Evolutionary conservation across 164 flowering plant species (phyloP), one percentile per base, ranked within the genome.

Genomic region (Magnolia officinalis): DNA sequence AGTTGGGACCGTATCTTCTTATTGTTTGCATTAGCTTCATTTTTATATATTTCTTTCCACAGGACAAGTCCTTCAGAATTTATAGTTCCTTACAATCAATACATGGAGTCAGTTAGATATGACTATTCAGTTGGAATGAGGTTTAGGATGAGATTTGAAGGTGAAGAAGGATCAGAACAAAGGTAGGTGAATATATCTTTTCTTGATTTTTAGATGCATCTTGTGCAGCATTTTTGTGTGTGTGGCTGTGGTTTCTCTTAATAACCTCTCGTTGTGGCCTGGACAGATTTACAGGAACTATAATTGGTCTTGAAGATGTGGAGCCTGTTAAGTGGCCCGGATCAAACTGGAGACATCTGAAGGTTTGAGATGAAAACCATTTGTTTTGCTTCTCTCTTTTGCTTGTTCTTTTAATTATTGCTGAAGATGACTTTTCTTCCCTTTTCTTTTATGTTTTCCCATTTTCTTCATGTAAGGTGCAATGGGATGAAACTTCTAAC

Each of bases 301-400:
- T 90, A 4, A 73, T 88, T 76, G 88, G 79, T 14, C 70, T 74
- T 26, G 88, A 82, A 78, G 90, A 89, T 70, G 26, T 82, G 58
- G 89, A 89, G 79, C 78, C 68, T 10, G 64, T 78, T 61, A 81
- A 83, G 72, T 90, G 92, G 92, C 89, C 87, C 7, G 73, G 80
- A 73, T 90, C 94, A 50, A 82, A 85, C 72, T 90, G 94, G 94
- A 85, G 84, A 79, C 75, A 83, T 75, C 87, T 90, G 19, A 82
- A 77, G 84, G 94, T 88, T 71, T 50, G 20, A 49, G 51, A 67
- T 72, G 59, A 10, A 29, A 45, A 21, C 20, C n/a, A 6, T 10
- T 4, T 50, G 19, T 50, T 8, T n/a, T 49, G 21, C 45, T 50
- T 19, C 55, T 49, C 58, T 70, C 58, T 68, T 31, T 68, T 29